A percentile compares a stretch with the other conserved stretches of the same genome.
Evolutionary conservation across 352 stramenopile species (phyloP).

Genomic region (Sclerospora graminicola): DNA sequence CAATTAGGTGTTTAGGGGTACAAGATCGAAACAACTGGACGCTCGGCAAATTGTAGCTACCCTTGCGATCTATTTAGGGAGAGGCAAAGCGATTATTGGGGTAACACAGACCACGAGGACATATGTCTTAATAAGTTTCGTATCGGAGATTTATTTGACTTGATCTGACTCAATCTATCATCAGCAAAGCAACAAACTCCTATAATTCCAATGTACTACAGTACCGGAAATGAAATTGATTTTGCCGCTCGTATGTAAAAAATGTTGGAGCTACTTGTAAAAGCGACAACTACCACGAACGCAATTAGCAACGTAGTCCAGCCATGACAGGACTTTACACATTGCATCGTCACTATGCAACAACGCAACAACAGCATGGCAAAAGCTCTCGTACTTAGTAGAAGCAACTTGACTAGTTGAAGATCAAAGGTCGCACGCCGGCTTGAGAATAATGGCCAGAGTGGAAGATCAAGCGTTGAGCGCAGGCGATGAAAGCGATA

Average conservation of each 20-base stretch:
- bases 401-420: conserved; percentile 8
- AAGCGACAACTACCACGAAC: not conserved
- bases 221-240: too few species aligned
- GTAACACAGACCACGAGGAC: too few species aligned
- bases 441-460: conserved; percentile 13
- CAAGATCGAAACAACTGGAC: conserved; percentile 18
- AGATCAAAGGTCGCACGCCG: conserved; percentile 1
- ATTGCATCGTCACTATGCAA: conserved; percentile 10
- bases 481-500: conserved; percentile 4
- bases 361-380: conserved; percentile 16
- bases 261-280: not conserved
- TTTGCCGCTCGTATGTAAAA: too few species aligned
- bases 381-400: conserved; percentile 21
- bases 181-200: too few species aligned
- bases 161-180: too few species aligned
- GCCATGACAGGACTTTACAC: conserved; percentile 3
- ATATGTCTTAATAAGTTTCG: too few species aligned
- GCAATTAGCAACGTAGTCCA: not conserved
- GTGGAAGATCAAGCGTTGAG: conserved; percentile 4
- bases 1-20: conserved; percentile 11
- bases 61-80: too few species aligned
- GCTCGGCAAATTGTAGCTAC: not conserved
- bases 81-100: too few species aligned
- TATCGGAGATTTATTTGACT: too few species aligned
- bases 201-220: too few species aligned